Conservation (phyloP, 768 basidiomycete genomes). For the Boletus tomentosulus region DNA sequence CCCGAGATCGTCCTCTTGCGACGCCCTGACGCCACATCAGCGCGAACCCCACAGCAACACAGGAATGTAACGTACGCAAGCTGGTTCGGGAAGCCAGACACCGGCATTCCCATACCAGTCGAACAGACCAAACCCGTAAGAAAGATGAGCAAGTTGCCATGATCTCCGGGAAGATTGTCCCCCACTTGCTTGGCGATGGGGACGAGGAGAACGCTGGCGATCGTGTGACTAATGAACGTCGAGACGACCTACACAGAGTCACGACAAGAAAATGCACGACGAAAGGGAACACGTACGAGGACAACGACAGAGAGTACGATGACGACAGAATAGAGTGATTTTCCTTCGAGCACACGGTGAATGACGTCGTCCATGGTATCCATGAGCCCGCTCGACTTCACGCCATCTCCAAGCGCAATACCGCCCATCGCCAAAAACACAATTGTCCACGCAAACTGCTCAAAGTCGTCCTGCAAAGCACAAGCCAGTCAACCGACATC, state of each 20-base stretch:
- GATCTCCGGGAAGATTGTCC: slow-evolving; percentile 60
- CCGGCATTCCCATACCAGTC: slow-evolving; percentile 96
- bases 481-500: neutral
- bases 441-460: slow-evolving; percentile 91
- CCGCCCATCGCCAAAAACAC: slow-evolving; percentile 98
- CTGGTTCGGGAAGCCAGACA: slow-evolving; percentile 98
- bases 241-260: slow-evolving; percentile 59
- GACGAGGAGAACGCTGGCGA: slow-evolving; percentile 93
- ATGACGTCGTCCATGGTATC: slow-evolving; percentile 68
- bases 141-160: slow-evolving; percentile 84
- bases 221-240: slow-evolving; percentile 97
- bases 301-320: slow-evolving; percentile 66
- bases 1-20: slow-evolving; percentile 93
- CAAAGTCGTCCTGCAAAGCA: slow-evolving; percentile 77
- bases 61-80: slow-evolving; percentile 63
- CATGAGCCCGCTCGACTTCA: slow-evolving; percentile 83
- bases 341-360: slow-evolving; percentile 54
- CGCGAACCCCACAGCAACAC: neutral
- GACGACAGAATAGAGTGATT: slow-evolving; percentile 65
- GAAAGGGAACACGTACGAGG: slow-evolving; percentile 42
- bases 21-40: slow-evolving; percentile 50
- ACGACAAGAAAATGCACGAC: neutral
- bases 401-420: slow-evolving; percentile 92
- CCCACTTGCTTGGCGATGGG: slow-evolving; percentile 94
- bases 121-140: slow-evolving; percentile 91